These are phyloP conservation scores for Penicillium sp. DNA, from an alignment of 2,329 filamentous ascomycete species.

Conservation along the genomic window DNA sequence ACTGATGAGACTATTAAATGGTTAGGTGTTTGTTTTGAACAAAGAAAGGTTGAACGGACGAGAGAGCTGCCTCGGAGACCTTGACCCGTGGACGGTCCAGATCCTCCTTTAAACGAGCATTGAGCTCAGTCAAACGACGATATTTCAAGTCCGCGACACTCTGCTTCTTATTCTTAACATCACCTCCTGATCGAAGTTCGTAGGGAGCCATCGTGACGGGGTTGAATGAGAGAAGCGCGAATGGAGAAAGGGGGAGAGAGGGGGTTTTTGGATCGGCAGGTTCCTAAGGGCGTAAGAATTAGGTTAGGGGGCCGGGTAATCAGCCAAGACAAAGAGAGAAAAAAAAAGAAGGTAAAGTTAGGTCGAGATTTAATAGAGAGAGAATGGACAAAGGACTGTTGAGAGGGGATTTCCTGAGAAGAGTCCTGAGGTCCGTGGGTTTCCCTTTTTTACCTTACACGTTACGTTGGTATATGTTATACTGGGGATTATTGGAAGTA, in stretches of 20 bases:
- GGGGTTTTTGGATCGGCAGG: constrained; percentile 10
- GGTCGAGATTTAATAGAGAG: constrained; percentile 4
- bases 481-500: not conserved
- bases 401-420: constrained; percentile 5
- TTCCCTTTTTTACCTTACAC: constrained; percentile 1
- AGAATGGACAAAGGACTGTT: constrained; percentile 7
- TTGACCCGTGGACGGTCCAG: constrained; percentile 93
- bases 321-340: constrained; percentile 4
- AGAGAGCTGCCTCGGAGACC: constrained; percentile 87
- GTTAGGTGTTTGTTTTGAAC: constrained; percentile 5
- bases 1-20: constrained; percentile 73
- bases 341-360: constrained; percentile 2
- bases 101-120: constrained; percentile 92
- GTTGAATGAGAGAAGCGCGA: constrained; percentile 11
- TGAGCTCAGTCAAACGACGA: constrained; percentile 91
- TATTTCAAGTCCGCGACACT: constrained; percentile 99
- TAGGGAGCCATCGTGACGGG: constrained; percentile 57
- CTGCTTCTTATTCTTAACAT: constrained; percentile 89
- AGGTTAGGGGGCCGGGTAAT: constrained; percentile 4
- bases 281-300: constrained; percentile 10
- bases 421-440: constrained; percentile 8
- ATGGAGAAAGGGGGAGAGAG: constrained; percentile 18
- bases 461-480: constrained; percentile 1
- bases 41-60: constrained; percentile 53
- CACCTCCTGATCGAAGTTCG: constrained; percentile 64